Evolutionary conservation across 192 early-diverging fungal genomes (phyloP), one percentile per base, ranked within the genome.

Genomic region (Podila epicladia): DNA sequence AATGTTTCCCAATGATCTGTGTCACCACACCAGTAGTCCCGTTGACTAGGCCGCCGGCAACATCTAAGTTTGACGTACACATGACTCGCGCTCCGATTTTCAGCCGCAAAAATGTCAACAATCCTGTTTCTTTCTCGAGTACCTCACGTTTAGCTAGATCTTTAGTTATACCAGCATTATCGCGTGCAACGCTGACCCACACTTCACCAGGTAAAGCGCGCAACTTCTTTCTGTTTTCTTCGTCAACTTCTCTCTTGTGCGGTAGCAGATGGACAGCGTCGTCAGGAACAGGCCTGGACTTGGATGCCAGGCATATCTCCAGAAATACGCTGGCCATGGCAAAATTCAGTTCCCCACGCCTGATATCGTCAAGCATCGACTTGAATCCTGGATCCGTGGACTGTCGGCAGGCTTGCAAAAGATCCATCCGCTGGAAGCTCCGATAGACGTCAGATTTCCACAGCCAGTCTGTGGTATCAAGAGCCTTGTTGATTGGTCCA

Each of bases 11-110:
- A 2, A 48, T 13, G 20, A 64, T 61, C 0, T 22, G 0, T 1
- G 45, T 60, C 17, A 71, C 69, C 17, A 51, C 49, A 0, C 59
- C 69, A n/a, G 48, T 62, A 19, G 69, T 62, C 17, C 69, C 69
- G n/a, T 71, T 71, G 1, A 71, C 69, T 48, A 71, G 38, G 12
- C 60, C 59, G 8, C 48, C 45, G 11, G 58, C 69, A 51, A 62
- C 58, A 29, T 62, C 49, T 3, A 62, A 22, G 20, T 71, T 71
- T 24, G 69, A 71, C 31, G 69, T 71, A 58, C 58, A 61, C 59
- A 71, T 71, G 31, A 71, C 69, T 62, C 60, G 33, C 17, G 69
- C 69, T 41, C 69, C 69, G 15, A 60, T 45, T 32, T 62, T 62
- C 48, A 71, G n/a, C 1, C 58, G 45, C 48, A 71, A 58, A 9